phyloP scores from a whole-genome alignment of 1,139 yeast genomes.

The Kurtzmaniella natalensis region DNA sequence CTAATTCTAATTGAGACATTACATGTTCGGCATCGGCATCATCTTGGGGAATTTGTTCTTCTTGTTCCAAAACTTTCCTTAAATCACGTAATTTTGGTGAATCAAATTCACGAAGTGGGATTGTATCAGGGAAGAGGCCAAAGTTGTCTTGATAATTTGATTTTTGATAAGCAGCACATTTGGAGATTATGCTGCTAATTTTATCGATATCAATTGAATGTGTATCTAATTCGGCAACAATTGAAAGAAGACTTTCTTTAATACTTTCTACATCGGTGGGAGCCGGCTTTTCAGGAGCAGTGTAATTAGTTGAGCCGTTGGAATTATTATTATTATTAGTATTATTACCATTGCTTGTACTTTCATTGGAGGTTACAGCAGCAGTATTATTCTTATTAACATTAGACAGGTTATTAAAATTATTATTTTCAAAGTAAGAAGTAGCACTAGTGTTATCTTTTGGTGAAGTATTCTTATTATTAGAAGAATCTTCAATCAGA shows the following conservation, averaged over 20 bases:
- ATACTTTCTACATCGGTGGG: constrained; percentile 26
- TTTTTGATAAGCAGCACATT: constrained; percentile 28
- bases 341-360: background rate
- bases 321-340: background rate
- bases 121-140: constrained; percentile 70
- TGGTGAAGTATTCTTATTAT: constrained; percentile 3
- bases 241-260: constrained; percentile 19
- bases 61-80: constrained; percentile 48
- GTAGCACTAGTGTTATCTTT: background rate
- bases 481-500: constrained; percentile 46
- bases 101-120: constrained; percentile 67
- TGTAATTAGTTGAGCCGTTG: background rate
- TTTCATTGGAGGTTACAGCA: too few relatives aligned
- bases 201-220: constrained; percentile 25
- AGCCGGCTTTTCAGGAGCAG: constrained; percentile 8
- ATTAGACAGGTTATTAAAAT: background rate
- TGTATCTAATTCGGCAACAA: constrained; percentile 18
- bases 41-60: constrained; percentile 9
- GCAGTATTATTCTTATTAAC: background rate
- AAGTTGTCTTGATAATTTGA: constrained; percentile 43
- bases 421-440: constrained; percentile 1
- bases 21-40: constrained; percentile 13
- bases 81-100: constrained; percentile 73
- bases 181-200: constrained; percentile 27
- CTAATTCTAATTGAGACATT: constrained; percentile 55